Conservation (phyloP, 2,329 filamentous ascomycete genomes). For the Reticulascus tulasneorum region DNA sequence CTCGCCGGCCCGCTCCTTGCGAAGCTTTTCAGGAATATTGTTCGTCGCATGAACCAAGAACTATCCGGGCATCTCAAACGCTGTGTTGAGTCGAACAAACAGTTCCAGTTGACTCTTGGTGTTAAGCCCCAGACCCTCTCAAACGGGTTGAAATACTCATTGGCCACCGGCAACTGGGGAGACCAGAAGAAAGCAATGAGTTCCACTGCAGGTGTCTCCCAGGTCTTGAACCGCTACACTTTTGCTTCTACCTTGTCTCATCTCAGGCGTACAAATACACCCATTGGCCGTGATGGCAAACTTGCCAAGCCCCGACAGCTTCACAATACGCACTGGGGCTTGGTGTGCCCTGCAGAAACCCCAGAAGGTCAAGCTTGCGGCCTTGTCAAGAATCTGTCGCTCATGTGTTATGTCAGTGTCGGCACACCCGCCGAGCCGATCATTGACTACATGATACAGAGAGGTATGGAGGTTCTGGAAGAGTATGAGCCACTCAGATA, state of each 20-base stretch:
- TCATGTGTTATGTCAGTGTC: conserved; percentile 98
- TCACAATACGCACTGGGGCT: conserved; percentile 97
- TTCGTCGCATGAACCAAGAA: conserved; percentile 86
- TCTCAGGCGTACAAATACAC: conserved; percentile 94
- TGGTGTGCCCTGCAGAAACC: conserved; percentile 95
- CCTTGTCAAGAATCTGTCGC: conserved; percentile 92
- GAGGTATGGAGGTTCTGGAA: conserved; percentile 94
- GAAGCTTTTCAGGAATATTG: conserved; percentile 91
- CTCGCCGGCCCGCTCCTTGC: conserved; percentile 90
- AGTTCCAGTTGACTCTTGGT: conserved; percentile 87
- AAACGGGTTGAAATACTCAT: conserved; percentile 91
- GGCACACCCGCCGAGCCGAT: conserved; percentile 88
- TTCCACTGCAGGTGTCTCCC: conserved; percentile 93
- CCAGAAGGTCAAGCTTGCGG: conserved; percentile 98
- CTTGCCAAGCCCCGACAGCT: conserved; percentile 96
- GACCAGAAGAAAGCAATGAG: conserved; percentile 98
- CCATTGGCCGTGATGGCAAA: conserved; percentile 95
- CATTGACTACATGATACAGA: conserved; percentile 90
- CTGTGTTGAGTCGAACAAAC: conserved; percentile 82
- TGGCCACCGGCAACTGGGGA: conserved; percentile 98
- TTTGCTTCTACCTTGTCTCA: conserved; percentile 96
- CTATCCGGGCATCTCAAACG: conserved; percentile 87
- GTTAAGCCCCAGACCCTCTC: conserved; percentile 90
- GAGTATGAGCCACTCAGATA: conserved; percentile 85
- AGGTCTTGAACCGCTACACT: conserved; percentile 96